A percentile compares a stretch with the other conserved stretches of the same genome.
phyloP scores from a whole-genome alignment of 495 filamentous ascomycete genomes.

The Neurospora pannonica region DNA sequence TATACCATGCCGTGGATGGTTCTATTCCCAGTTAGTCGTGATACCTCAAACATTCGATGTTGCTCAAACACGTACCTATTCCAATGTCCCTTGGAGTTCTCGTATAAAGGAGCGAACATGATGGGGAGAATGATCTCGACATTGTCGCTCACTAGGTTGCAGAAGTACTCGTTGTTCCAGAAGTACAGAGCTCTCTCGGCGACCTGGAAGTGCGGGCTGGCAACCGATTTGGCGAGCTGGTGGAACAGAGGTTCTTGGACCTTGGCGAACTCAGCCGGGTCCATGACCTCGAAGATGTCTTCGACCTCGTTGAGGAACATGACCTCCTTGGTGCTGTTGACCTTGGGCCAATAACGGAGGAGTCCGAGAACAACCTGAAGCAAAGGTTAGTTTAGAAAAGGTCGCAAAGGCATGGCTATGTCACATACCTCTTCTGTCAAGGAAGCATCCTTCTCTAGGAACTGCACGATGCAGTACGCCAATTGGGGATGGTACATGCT shows the following conservation, averaged over 20 bases:
- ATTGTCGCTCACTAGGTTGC: constrained; percentile 98
- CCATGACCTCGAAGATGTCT: constrained; percentile 99
- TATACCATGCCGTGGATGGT: constrained; percentile 99
- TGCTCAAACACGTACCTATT: constrained; percentile 59
- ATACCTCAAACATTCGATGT: too few species aligned
- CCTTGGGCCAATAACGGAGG: constrained; percentile 96
- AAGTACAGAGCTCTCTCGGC: constrained; percentile 97
- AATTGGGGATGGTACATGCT: constrained; percentile 99
- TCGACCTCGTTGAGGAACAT: constrained; percentile 99
- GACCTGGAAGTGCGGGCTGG: constrained; percentile 98
- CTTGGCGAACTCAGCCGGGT: constrained; percentile 96
- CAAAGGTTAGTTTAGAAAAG: not conserved
- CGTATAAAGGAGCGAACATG: constrained; percentile 97
- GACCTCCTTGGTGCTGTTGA: constrained; percentile 98
- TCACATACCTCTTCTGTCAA: constrained; percentile 82
- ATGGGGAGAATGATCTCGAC: constrained; percentile 97
- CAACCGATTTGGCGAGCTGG: constrained; percentile 94
- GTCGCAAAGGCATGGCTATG: not conserved
- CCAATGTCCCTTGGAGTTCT: constrained; percentile 99
- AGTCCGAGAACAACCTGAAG: constrained; percentile 82
- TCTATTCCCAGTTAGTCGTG: constrained; percentile 33
- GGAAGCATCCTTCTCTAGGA: constrained; percentile 94
- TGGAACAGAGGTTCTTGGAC: constrained; percentile 96
- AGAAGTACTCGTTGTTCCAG: constrained; percentile 99
- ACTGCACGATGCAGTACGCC: constrained; percentile 98